Conservation (phyloP, 371 early-diverging fungal species). For the Nematocida sp. region DNA sequence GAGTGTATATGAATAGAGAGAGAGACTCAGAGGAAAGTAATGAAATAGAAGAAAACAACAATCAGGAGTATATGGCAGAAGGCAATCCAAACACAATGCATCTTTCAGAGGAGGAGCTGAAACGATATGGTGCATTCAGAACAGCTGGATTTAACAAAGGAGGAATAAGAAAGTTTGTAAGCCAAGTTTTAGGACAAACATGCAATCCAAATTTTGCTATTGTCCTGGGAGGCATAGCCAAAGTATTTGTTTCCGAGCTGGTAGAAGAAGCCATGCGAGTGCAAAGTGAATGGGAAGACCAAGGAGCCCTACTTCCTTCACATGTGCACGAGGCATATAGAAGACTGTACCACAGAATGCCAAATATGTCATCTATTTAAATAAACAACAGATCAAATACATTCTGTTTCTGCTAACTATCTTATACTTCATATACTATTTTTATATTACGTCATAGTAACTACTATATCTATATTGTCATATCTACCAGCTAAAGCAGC, state of each 20-base stretch:
- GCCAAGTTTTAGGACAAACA: conserved; percentile 69
- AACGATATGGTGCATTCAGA: conserved; percentile 79
- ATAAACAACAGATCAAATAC: too few relatives aligned
- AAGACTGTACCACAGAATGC: conserved; percentile 68
- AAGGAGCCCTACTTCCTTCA: conserved; percentile 69
- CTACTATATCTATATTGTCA: too few relatives aligned
- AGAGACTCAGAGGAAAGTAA: too few relatives aligned
- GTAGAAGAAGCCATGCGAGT: conserved; percentile 71
- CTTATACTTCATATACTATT: too few relatives aligned
- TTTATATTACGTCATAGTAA: too few relatives aligned
- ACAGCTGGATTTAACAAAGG: conserved; percentile 75
- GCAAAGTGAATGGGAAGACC: conserved; percentile 57
- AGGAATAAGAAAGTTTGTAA: conserved; percentile 72
- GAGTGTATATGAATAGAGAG: too few relatives aligned
- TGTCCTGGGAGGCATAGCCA: conserved; percentile 80
- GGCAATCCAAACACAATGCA: background rate
- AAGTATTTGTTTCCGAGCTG: conserved; percentile 88
- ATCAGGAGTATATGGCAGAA: background rate
- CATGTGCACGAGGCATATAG: conserved; percentile 81
- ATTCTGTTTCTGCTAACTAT: too few relatives aligned
- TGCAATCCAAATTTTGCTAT: conserved; percentile 75
- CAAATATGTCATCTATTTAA: too few relatives aligned
- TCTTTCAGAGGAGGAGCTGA: conserved; percentile 73
- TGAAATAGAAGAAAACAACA: too few relatives aligned
- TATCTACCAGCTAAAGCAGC: too few relatives aligned